phyloP scores from a whole-genome alignment of 2,329 filamentous ascomycete species.

The Xylariaceae sp. region DNA sequence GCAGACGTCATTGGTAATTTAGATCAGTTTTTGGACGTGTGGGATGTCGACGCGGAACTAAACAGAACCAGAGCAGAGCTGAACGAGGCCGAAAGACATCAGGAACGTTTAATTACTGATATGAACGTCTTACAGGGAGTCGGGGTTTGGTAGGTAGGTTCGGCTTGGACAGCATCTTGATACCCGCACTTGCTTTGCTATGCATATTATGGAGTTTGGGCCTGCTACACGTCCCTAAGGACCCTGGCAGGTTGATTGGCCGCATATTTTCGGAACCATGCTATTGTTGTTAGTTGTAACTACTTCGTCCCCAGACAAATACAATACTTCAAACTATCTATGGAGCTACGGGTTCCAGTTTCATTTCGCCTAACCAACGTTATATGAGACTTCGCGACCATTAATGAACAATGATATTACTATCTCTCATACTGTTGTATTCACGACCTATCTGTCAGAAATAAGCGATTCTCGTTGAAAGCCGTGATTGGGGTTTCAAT shows the following conservation, averaged over 20 bases:
- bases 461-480: no score
- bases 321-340: not conserved
- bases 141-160: slow-evolving; percentile 19
- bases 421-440: no score
- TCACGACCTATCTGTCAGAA: no score
- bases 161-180: slow-evolving; percentile 17
- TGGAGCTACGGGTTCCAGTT: no score
- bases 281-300: not conserved
- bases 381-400: no score
- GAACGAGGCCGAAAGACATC: not conserved
- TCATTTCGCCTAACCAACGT: no score
- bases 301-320: not conserved
- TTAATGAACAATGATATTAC: no score
- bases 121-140: slow-evolving; percentile 12
- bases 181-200: slow-evolving; percentile 17
- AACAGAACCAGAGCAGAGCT: slow-evolving; percentile 34
- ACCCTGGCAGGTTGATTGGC: not conserved
- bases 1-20: slow-evolving; percentile 54
- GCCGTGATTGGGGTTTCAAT: no score
- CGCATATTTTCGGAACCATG: not conserved
- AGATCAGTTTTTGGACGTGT: slow-evolving; percentile 51
- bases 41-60: slow-evolving; percentile 47
- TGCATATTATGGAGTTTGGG: not conserved
- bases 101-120: slow-evolving; percentile 3
- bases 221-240: not conserved